A percentile compares a stretch with the other conserved stretches of the same genome.
These are phyloP conservation scores for Flaveria bidentis DNA, from an alignment of 129 eudicot species.

Conservation along the genomic window DNA sequence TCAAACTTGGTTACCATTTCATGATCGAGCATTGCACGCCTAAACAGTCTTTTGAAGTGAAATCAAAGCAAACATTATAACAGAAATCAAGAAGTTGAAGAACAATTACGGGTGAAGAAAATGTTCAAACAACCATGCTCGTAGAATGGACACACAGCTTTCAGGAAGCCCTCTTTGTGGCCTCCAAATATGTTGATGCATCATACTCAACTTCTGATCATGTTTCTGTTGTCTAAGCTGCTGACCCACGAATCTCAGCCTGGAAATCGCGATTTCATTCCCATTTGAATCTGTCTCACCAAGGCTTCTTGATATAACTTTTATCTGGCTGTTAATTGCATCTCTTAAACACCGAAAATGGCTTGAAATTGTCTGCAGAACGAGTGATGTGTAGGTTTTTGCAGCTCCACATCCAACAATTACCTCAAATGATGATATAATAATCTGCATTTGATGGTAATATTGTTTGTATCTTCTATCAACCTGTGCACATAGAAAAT, in stretches of 20 bases:
- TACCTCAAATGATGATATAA: constrained; percentile 69
- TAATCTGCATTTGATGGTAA: constrained; percentile 82
- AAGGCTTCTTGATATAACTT: constrained; percentile 47
- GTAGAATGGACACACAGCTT: constrained; percentile 66
- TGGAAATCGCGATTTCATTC: constrained; percentile 60
- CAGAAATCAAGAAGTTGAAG: neutral
- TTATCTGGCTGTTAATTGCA: constrained; percentile 62
- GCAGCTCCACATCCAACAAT: constrained; percentile 74
- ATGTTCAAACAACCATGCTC: constrained; percentile 94
- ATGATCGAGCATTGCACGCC: neutral
- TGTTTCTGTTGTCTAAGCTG: constrained; percentile 59
- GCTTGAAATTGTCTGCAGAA: constrained; percentile 72
- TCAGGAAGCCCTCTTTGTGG: constrained; percentile 96
- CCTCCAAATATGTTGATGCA: constrained; percentile 84
- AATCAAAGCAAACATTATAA: neutral
- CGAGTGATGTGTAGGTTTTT: constrained; percentile 72
- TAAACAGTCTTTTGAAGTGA: neutral
- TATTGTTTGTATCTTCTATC: constrained; percentile 82
- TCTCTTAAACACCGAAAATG: constrained; percentile 82
- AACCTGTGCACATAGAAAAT: constrained; percentile 43
- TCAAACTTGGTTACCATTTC: too few species aligned
- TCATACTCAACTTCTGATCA: constrained; percentile 78
- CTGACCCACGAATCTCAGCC: constrained; percentile 50
- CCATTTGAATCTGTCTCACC: constrained; percentile 63
- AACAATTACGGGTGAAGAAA: constrained; percentile 81